Base-by-base conservation (phyloP, 352 stramenopile genomes). In the Phytophthora europaea region DNA sequence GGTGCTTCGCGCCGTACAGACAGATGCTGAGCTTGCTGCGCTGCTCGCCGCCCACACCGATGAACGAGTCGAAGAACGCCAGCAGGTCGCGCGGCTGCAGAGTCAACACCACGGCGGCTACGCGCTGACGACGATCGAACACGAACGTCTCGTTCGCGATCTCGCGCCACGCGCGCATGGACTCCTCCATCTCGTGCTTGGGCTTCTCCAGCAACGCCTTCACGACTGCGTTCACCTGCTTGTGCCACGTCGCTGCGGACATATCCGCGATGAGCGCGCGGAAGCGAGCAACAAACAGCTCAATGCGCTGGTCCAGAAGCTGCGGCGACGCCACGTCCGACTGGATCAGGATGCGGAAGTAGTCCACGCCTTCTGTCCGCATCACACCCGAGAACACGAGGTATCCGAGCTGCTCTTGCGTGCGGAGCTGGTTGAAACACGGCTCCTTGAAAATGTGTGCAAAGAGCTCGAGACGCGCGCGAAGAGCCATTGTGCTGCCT, bases 371-470 rank as follows among this genome's bases (percentile, higher is more conserved):
- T 48, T 90, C 75, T 0, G 76, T 75, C 20, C 75, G 67, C 60
- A 83, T 73, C 9, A 82, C 69, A 12, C 79, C 84, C 1, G 77
- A 92, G 55, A 92, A 95, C 10, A 98, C 91, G 22, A 97, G 85
- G 58, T 98, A 98, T 5, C 94, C 94, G 2, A 98, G 83, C 71
- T 98, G 93, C 73, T 98, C 92, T 70, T 96, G 85, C 9, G 94
- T 98, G n/a, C 94, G 90, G n/a, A 98, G 81, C 60, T 97, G 87
- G 75, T 98, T 93, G 77, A 98, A 98, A 65, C 86, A 95, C 12
- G 91, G 92, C 68, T 98, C 93, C 70, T 96, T 94, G 16, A 94
- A 80, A 13, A 98, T 78, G 60, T 97, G 91, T n/a, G 87, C 85
- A 57, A 98, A 85, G 12, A 98, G 82, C 56, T 93, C 81, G 28